These are phyloP conservation scores for Diaporthe ampelina DNA, from an alignment of 2,329 filamentous ascomycete genomes.

Conservation along the genomic window DNA sequence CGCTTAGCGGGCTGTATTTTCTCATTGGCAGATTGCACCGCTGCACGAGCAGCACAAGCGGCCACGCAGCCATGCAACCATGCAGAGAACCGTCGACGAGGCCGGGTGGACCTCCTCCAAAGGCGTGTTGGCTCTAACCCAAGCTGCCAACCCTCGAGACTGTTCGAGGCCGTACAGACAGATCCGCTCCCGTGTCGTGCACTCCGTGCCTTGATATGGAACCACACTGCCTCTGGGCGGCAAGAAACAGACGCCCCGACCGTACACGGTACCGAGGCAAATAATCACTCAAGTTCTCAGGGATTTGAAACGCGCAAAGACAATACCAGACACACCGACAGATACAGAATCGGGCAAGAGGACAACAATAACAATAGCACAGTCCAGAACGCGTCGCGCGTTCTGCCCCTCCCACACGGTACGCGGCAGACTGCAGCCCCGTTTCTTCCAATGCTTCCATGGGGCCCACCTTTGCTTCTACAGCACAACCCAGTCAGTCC, in stretches of 20 bases:
- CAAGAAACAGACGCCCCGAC: not conserved
- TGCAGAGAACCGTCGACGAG: conserved; percentile 22
- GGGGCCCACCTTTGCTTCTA: conserved; percentile 30
- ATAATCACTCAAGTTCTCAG: conserved; percentile 2
- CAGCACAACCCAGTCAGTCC: conserved; percentile 11
- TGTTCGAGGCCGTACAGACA: conserved; percentile 27
- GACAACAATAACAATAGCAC: conserved; percentile 34
- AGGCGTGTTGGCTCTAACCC: conserved; percentile 22
- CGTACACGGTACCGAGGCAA: conserved; percentile 23
- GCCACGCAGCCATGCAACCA: conserved; percentile 31
- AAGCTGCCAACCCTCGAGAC: conserved; percentile 6
- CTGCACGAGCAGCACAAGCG: conserved; percentile 32
- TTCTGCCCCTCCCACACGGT: conserved; percentile 34
- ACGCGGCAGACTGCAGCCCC: conserved; percentile 19
- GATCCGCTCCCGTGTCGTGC: conserved; percentile 30
- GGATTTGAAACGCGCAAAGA: conserved; percentile 33
- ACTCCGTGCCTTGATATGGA: conserved; percentile 29
- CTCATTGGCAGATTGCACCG: conserved; percentile 36
- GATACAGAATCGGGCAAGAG: conserved; percentile 11
- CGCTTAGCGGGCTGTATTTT: conserved; percentile 40
- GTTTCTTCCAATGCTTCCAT: conserved; percentile 19
- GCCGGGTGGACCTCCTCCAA: conserved; percentile 14
- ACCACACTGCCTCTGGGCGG: conserved; percentile 29
- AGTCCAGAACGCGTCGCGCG: conserved; percentile 38
- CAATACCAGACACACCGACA: conserved; percentile 34